Evolutionary conservation across 345 rosid species (phyloP).

Genomic region (Turritis glabra): DNA sequence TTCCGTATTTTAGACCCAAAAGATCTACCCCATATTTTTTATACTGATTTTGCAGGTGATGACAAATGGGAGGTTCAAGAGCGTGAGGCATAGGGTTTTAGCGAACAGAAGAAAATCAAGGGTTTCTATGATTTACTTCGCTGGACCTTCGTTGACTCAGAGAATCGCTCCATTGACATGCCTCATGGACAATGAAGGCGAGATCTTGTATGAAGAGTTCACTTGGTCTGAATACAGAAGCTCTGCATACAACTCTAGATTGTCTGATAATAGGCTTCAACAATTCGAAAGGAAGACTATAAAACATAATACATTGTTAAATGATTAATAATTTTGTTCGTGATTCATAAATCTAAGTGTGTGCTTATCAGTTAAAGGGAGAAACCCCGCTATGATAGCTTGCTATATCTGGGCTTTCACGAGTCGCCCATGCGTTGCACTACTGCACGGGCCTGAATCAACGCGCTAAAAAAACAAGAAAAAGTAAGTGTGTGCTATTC

Average conservation of each 20-base stretch:
- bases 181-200: constrained; percentile 54
- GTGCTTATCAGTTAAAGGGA: too few species aligned
- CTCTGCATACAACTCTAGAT: constrained; percentile 59
- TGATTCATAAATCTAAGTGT: constrained; percentile 12
- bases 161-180: constrained; percentile 61
- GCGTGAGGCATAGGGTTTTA: constrained; percentile 86
- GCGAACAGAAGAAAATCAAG: constrained; percentile 58
- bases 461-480: too few species aligned
- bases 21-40: not conserved
- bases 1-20: not conserved
- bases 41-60: constrained; percentile 49
- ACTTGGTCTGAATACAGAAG: constrained; percentile 87
- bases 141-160: constrained; percentile 74
- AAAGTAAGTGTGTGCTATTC: constrained; percentile 4
- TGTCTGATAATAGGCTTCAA: constrained; percentile 68
- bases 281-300: constrained; percentile 46
- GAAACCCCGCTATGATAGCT: too few species aligned
- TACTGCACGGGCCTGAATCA: too few species aligned
- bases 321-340: not conserved
- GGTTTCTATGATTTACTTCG: constrained; percentile 84
- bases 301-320: not conserved
- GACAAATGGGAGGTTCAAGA: constrained; percentile 89
- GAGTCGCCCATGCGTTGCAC: too few species aligned
- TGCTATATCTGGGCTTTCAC: too few species aligned
- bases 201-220: constrained; percentile 69